A percentile compares a stretch with the other conserved stretches of the same genome.
These are phyloP conservation scores for Fusarium pseudograminearum DNA, from an alignment of 2,329 filamentous ascomycete genomes.

Conservation along the genomic window DNA sequence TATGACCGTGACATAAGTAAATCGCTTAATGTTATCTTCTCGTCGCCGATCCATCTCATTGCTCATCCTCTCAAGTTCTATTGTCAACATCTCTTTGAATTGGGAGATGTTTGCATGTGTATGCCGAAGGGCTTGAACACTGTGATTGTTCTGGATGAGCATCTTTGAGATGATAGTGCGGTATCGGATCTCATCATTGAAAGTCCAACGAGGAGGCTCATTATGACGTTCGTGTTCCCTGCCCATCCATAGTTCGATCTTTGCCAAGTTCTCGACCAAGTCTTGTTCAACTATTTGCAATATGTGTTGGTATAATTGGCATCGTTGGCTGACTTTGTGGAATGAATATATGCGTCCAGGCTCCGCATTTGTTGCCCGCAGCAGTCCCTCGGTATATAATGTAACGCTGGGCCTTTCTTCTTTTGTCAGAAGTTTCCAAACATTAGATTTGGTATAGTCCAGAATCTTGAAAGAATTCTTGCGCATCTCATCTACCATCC, in stretches of 20 bases:
- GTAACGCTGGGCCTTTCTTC: too few relatives aligned
- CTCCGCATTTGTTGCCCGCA: too few relatives aligned
- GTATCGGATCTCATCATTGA: constrained; percentile 1
- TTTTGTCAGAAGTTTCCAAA: too few relatives aligned
- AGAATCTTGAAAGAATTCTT: too few relatives aligned
- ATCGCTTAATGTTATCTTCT: neutral
- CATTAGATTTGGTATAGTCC: too few relatives aligned
- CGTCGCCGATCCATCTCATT: neutral
- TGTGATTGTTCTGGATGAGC: neutral
- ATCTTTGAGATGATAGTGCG: neutral
- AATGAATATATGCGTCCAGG: too few relatives aligned
- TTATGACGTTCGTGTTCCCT: neutral
- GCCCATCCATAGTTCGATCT: neutral
- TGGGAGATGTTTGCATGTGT: rapidly evolving
- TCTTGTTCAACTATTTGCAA: neutral
- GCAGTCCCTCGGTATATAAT: too few relatives aligned
- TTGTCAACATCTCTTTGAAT: rapidly evolving
- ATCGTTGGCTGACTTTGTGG: too few relatives aligned
- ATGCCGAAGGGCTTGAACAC: neutral
- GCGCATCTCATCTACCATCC: neutral
- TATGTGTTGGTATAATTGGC: neutral
- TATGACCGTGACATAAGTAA: neutral
- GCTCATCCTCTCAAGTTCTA: neutral
- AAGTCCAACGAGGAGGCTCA: neutral
- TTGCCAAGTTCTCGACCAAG: neutral